A percentile compares a stretch with the other conserved stretches of the same genome.
These are phyloP conservation scores for Allantophomopsis cytisporea DNA, from an alignment of 2,329 filamentous ascomycete genomes.

Conservation along the genomic window DNA sequence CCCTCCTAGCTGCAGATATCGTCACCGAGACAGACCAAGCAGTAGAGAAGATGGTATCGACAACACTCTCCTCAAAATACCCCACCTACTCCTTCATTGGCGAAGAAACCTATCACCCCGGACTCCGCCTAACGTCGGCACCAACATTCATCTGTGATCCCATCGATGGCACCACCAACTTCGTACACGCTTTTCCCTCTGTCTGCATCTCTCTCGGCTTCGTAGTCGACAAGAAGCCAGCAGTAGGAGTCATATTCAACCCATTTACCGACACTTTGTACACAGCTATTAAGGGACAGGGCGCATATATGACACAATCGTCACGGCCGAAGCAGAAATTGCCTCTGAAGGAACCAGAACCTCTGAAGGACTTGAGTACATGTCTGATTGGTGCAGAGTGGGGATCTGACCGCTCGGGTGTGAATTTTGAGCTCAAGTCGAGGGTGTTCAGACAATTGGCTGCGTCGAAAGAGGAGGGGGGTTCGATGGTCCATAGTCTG, in stretches of 20 bases:
- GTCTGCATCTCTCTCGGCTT: constrained; percentile 69
- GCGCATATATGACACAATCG: constrained; percentile 38
- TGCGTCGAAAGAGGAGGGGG: constrained; percentile 41
- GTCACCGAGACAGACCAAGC: constrained; percentile 56
- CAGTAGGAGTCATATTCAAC: constrained; percentile 68
- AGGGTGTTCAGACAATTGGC: constrained; percentile 50
- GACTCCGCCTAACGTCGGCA: constrained; percentile 38
- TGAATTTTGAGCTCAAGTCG: constrained; percentile 58
- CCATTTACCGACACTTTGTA: constrained; percentile 59
- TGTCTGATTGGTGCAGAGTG: constrained; percentile 59
- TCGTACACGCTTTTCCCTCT: constrained; percentile 62
- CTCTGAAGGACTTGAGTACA: constrained; percentile 44
- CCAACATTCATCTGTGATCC: constrained; percentile 75
- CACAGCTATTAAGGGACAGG: constrained; percentile 53
- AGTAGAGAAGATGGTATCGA: constrained; percentile 47
- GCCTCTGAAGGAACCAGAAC: constrained; percentile 35
- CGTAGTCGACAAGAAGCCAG: constrained; percentile 44
- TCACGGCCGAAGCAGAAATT: constrained; percentile 24
- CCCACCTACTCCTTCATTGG: constrained; percentile 53
- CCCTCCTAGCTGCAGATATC: constrained; percentile 45
- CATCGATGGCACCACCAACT: constrained; percentile 74
- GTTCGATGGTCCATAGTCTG: constrained; percentile 61
- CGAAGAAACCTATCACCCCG: constrained; percentile 61
- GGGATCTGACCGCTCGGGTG: constrained; percentile 54
- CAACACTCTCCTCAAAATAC: constrained; percentile 34